These are phyloP conservation scores for Aechmea fasciata DNA, from an alignment of 176 grass and related monocot genomes.

Conservation along the genomic window DNA sequence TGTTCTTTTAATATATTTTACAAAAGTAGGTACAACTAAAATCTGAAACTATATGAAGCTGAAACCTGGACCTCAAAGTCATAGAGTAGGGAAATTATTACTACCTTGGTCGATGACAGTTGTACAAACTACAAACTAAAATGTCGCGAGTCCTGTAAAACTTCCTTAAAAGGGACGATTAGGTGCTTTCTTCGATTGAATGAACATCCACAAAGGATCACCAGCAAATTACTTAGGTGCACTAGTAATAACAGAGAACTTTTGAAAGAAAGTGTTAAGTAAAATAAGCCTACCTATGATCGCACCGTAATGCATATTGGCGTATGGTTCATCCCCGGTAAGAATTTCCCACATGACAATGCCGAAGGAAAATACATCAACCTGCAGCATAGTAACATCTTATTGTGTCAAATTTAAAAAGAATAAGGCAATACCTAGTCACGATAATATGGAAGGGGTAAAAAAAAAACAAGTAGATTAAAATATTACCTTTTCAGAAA, in stretches of 20 bases:
- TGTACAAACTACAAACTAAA: too few relatives aligned
- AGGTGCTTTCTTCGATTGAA: neutral
- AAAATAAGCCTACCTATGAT: constrained; percentile 59
- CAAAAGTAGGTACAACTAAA: too few relatives aligned
- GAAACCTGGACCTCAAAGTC: too few relatives aligned
- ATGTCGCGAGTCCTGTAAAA: neutral
- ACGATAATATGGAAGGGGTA: too few relatives aligned
- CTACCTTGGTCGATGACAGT: too few relatives aligned
- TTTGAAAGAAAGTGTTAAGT: neutral
- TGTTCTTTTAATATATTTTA: too few relatives aligned
- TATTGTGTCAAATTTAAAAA: neutral
- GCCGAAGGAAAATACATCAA: constrained; percentile 88
- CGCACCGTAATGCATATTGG: constrained; percentile 88
- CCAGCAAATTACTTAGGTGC: neutral
- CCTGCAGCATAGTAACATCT: constrained; percentile 30
- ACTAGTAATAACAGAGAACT: constrained; percentile 5
- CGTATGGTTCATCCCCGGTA: constrained; percentile 82
- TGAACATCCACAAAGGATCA: neutral
- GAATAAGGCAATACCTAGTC: neutral
- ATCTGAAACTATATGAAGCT: too few relatives aligned
- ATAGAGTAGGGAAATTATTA: too few relatives aligned
- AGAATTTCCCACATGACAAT: constrained; percentile 94
- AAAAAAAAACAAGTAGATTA: too few relatives aligned
- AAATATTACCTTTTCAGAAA: constrained; percentile 68
- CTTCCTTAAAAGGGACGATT: neutral